Base-by-base conservation (phyloP, 1,284 basidiomycete genomes). In the Austropuccinia psidii region DNA sequence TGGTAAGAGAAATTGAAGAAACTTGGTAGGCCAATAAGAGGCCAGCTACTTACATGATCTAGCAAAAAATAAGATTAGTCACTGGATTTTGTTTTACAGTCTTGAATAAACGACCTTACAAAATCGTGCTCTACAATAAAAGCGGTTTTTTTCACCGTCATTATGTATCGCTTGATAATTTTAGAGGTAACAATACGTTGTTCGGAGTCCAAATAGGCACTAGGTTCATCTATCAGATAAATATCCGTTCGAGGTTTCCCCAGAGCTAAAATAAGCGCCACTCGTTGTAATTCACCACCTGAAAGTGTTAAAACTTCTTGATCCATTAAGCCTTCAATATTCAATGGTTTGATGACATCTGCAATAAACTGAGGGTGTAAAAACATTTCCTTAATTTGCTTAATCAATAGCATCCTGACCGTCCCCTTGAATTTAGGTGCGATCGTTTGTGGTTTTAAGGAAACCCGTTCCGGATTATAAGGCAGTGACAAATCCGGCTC, bases 81-180 rank as follows among this genome's bases (percentile, higher is more conserved):
- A 45, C 11, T 35, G 19, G 3, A 50, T 39, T 1, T 13, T 31
- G 33, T 50, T 65, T 49, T 9, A 50, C 60, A 27, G 19, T 45
- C 17, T 17, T n/a, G 45, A 43, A 8, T 4, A 29, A 43, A 31
- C 15, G 8, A 6, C 64, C 70, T 65, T n/a, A 93, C 92, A 82
- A 96, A 96, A 84, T 97, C 93, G 87, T 96, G 93, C 85, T 96
- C 93, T 79, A 96, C 95, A 78, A 97, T 86, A 81, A 98, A 96
- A 0, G 94, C 94, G 0, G 93, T 96, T 83, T 94, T 93, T 85
- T 96, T 95, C 17, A 91, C 87, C 78, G 93, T 89, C 57, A 98
- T 87, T n/a, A 77, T 84, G 67, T 79, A 89, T 85, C 93, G 87
- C 83, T 98, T 98, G 84, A 98, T 97, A 79, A 97, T 92, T 80